Evolutionary conservation across 768 basidiomycete species (phyloP), one percentile per base, ranked within the genome.

Genomic region (Boletus pseudopeckii): DNA sequence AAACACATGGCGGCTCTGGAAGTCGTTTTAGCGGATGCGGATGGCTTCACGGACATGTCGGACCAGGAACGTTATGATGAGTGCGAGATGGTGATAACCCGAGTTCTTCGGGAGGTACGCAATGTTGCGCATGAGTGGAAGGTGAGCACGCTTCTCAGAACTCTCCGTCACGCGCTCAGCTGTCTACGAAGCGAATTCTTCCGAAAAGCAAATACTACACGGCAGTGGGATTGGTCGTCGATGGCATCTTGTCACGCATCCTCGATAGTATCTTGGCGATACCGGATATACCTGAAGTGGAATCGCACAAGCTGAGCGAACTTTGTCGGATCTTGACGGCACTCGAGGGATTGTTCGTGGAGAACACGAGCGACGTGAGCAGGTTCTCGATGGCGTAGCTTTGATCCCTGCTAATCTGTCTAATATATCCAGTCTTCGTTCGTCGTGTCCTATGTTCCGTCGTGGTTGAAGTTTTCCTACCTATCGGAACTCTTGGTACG

Each of bases 401-500:
- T 47, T 33, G 28, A 42, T 43, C 13, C 20, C 17, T n/a, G 9
- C 45, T 58, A 32, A 58, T 50, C 18, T 22, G 8, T 44, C 28
- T 33, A 17, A 8, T 17, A n/a, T 42, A 41, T 40, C 28, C 58
- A 88, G 81, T 78, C 86, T 18, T 87, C 90, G 0, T 84, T 88
- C 45, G 84, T 92, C 7, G 88, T 87, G 1, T 84, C 83, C 0
- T 92, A 91, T 58, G 90, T 95, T n/a, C 88, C 91, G 2, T 86
- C 83, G 13, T 98, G 95, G 95, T 77, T 97, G 61, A 96, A 96
- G 70, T 96, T 91, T 70, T 92, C 89, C 18, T 98, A 98, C 70
- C 77, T 97, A 5, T 91, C 91, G 2, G 94, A 97, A 69, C 79
- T 98, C 13, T 68, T 98, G 77, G 93, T 94, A 55, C 43, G 88